phyloP scores from a whole-genome alignment of 345 rosid genomes.

The Rhodamnia rubescens region DNA sequence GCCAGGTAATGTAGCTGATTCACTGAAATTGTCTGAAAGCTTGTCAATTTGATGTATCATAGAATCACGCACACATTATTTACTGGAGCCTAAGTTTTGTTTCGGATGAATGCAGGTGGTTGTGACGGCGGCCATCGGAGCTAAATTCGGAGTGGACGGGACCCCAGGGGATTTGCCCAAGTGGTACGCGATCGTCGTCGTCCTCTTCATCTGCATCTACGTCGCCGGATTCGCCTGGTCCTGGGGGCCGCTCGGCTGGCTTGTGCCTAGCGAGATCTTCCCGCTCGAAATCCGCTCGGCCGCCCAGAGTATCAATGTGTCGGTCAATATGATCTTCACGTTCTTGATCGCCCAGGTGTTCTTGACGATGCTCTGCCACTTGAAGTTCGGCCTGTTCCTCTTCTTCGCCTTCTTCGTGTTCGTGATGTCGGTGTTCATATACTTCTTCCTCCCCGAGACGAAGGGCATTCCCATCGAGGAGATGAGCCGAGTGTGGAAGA shows the following conservation, averaged over 20 bases:
- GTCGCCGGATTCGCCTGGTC: slow-evolving; percentile 92
- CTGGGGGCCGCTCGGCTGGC: slow-evolving; percentile 95
- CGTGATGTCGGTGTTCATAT: slow-evolving; percentile 42
- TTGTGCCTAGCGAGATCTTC: slow-evolving; percentile 89
- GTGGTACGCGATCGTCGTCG: slow-evolving; percentile 82
- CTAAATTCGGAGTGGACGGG: slow-evolving; percentile 68
- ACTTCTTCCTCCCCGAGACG: slow-evolving; percentile 59
- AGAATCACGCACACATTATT: background rate
- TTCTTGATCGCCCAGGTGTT: slow-evolving; percentile 67
- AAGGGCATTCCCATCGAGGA: slow-evolving; percentile 68
- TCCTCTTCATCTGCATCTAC: slow-evolving; percentile 73
- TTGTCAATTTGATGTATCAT: background rate
- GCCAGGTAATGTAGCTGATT: slow-evolving; percentile 38
- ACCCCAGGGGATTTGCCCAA: slow-evolving; percentile 52
- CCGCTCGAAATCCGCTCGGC: slow-evolving; percentile 85
- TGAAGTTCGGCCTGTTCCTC: slow-evolving; percentile 65
- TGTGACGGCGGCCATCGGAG: slow-evolving; percentile 68
- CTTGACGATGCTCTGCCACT: slow-evolving; percentile 65
- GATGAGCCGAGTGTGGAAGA: slow-evolving; percentile 50
- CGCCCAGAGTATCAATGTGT: slow-evolving; percentile 81
- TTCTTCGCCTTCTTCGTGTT: slow-evolving; percentile 58
- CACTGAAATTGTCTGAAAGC: background rate
- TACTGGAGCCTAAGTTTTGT: background rate
- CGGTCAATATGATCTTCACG: slow-evolving; percentile 86
- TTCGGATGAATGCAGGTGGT: slow-evolving; percentile 11